A percentile compares a stretch with the other conserved stretches of the same genome.
phyloP scores from a whole-genome alignment of 2,329 filamentous ascomycete species.

The Penicillium sp. region DNA sequence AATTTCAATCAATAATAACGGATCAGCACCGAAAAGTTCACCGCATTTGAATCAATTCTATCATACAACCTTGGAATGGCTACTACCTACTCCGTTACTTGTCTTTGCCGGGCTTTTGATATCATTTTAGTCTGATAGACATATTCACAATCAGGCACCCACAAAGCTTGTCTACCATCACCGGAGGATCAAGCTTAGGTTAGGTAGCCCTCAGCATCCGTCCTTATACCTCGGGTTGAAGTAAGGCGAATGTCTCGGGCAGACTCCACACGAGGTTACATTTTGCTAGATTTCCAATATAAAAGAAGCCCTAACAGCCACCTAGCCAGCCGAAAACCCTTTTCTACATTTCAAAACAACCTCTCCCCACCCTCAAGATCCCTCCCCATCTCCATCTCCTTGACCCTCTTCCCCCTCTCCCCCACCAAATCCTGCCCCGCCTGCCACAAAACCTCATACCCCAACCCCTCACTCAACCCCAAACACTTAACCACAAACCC shows the following conservation, averaged over 20 bases:
- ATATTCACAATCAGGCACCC: no score
- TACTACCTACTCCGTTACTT: neutral
- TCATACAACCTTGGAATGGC: neutral
- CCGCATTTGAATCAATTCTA: neutral
- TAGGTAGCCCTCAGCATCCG: no score
- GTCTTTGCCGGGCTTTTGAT: neutral
- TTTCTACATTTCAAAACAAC: constrained; percentile 8
- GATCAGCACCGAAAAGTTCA: neutral
- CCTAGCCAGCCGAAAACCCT: no score
- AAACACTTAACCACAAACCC: constrained; percentile 42
- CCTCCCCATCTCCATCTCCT: constrained; percentile 38
- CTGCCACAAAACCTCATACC: constrained; percentile 15
- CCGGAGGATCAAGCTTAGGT: no score
- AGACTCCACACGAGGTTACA: no score
- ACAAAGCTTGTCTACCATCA: no score
- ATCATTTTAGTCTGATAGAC: no score
- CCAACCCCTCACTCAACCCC: constrained; percentile 27
- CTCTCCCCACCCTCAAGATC: constrained; percentile 40
- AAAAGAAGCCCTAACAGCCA: no score
- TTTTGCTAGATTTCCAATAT: no score
- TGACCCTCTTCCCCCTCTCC: constrained; percentile 23
- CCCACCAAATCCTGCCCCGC: constrained; percentile 26
- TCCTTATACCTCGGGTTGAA: no score
- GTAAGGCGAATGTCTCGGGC: no score
- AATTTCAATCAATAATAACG: neutral